A percentile compares a stretch with the other conserved stretches of the same genome.
phyloP scores from a whole-genome alignment of 75 land plant genomes.

The Picea sitchensis region DNA sequence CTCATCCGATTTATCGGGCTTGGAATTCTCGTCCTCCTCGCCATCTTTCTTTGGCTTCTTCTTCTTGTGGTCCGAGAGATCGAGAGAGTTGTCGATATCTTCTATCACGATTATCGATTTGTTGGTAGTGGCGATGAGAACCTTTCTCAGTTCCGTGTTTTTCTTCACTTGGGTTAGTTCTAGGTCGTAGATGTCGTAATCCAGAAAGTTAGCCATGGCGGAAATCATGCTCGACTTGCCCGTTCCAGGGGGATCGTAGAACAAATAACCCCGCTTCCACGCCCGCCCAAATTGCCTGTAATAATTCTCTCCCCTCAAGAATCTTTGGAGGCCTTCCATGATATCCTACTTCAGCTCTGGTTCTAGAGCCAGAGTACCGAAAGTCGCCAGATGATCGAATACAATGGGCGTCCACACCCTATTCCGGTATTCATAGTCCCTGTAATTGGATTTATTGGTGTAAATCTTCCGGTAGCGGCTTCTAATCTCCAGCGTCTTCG shows the following conservation, averaged over 20 bases:
- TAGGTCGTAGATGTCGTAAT: conserved; percentile 55
- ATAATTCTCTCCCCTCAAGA: conserved; percentile 20
- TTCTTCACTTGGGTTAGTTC: conserved; percentile 43
- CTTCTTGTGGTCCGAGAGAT: conserved; percentile 14
- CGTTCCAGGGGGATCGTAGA: conserved; percentile 62
- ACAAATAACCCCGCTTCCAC: conserved; percentile 8
- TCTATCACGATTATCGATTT: too few species aligned
- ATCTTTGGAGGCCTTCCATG: conserved; percentile 36
- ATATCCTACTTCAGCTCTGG: conserved; percentile 45
- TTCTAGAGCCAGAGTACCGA: conserved; percentile 53
- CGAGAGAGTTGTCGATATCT: conserved; percentile 1
- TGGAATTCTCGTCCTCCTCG: not conserved
- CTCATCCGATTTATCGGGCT: not conserved
- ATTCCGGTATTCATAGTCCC: not conserved
- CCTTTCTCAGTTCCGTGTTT: conserved; percentile 31
- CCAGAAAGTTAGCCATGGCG: conserved; percentile 54
- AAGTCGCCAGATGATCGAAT: conserved; percentile 62
- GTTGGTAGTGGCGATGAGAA: too few species aligned
- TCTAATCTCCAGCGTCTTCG: conserved; percentile 19
- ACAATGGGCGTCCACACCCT: conserved; percentile 46
- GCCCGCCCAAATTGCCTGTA: not conserved
- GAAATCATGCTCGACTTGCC: conserved; percentile 71
- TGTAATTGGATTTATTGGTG: conserved; percentile 27
- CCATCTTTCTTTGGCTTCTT: not conserved
- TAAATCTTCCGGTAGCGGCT: conserved; percentile 37